Evolutionary conservation across 768 basidiomycete genomes (phyloP).

Genomic region (Rhizopogon sp.): DNA sequence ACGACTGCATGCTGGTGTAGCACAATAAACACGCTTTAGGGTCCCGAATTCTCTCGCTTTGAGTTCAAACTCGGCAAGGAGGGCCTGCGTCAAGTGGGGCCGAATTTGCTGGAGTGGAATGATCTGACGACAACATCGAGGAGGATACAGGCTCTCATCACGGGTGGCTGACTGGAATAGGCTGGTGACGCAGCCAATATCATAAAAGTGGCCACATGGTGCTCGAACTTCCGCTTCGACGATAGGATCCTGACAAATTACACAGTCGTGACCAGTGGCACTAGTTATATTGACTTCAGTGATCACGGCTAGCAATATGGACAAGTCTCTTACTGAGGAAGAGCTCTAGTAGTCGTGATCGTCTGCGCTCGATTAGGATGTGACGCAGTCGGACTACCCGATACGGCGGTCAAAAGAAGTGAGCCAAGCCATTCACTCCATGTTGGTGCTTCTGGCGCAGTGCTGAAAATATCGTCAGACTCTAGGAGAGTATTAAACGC

Average conservation of each 20-base stretch:
- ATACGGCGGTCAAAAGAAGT: conserved; percentile 4
- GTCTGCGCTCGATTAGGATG: too few relatives aligned
- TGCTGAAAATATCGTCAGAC: neutral
- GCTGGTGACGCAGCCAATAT: conserved; percentile 24
- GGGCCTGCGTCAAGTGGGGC: conserved; percentile 17
- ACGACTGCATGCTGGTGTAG: conserved; percentile 26
- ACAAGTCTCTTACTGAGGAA: conserved; percentile 9
- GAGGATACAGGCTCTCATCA: conserved; percentile 38
- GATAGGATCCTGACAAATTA: conserved; percentile 31
- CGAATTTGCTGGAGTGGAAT: conserved; percentile 23
- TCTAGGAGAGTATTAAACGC: neutral
- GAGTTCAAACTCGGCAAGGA: conserved; percentile 17
- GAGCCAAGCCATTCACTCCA: conserved; percentile 14
- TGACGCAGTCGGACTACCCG: neutral
- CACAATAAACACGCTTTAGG: conserved; percentile 33
- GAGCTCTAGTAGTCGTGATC: neutral
- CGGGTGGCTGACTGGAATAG: conserved; percentile 29
- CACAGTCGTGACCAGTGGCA: conserved; percentile 26
- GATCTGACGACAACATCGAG: conserved; percentile 31
- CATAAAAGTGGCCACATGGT: conserved; percentile 32
- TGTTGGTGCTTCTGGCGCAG: neutral
- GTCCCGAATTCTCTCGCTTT: conserved; percentile 28
- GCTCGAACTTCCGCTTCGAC: conserved; percentile 19
- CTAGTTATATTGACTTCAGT: neutral
- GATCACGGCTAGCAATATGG: neutral